These are phyloP conservation scores for Exophiala sideris DNA, from an alignment of 2,329 filamentous ascomycete species.

Conservation along the genomic window DNA sequence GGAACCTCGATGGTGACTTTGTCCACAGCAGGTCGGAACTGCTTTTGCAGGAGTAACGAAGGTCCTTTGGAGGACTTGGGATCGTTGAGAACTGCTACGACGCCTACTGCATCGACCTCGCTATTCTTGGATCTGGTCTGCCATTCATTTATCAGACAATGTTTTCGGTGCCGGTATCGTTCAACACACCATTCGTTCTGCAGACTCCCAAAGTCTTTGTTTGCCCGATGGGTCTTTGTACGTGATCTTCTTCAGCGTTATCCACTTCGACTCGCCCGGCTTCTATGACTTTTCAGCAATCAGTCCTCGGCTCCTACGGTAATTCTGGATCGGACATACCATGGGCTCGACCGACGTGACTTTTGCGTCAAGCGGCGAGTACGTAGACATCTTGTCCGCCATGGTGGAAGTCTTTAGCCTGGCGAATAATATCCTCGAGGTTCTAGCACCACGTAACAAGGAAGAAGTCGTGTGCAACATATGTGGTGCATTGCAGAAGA, in stretches of 20 bases:
- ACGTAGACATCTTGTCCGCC: slow-evolving; percentile 27
- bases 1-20: slow-evolving; percentile 60
- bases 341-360: slow-evolving; percentile 23
- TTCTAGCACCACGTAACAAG: too few relatives aligned
- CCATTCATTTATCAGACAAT: neutral
- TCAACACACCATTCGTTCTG: slow-evolving; percentile 40
- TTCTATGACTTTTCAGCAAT: slow-evolving; percentile 66
- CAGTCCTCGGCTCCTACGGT: slow-evolving; percentile 1
- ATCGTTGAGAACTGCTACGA: slow-evolving; percentile 52
- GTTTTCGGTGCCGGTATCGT: neutral
- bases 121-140: slow-evolving; percentile 36
- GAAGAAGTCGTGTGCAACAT: too few relatives aligned
- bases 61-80: slow-evolving; percentile 37
- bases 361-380: slow-evolving; percentile 25
- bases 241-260: slow-evolving; percentile 40
- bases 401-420: slow-evolving; percentile 9
- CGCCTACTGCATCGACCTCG: slow-evolving; percentile 60
- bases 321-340: slow-evolving; percentile 13
- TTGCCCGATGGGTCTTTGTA: slow-evolving; percentile 44
- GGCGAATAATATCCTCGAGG: too few relatives aligned
- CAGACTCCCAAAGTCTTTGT: slow-evolving; percentile 44
- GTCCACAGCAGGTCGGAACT: slow-evolving; percentile 59
- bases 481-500: too few relatives aligned
- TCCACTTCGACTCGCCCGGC: slow-evolving; percentile 48
- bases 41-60: slow-evolving; percentile 45